Evolutionary conservation across 2,329 filamentous ascomycete species (phyloP).

Genomic region (Neobulgaria alba): DNA sequence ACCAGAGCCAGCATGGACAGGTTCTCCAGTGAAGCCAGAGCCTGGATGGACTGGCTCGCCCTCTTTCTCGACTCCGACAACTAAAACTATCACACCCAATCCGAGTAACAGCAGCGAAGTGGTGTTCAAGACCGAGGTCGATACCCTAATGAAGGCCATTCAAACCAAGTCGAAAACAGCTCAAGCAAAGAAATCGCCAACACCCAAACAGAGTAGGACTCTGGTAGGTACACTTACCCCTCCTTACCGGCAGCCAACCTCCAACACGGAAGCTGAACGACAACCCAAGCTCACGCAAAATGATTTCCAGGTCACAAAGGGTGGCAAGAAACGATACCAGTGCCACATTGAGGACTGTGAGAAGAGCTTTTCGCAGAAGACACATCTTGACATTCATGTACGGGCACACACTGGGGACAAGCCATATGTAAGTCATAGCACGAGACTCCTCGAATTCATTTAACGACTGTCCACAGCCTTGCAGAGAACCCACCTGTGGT

Average conservation of each 20-base stretch:
- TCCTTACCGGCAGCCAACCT: constrained; percentile 21
- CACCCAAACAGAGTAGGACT: constrained; percentile 18
- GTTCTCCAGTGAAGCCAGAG: constrained; percentile 32
- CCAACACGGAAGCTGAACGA: constrained; percentile 5
- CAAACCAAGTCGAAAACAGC: constrained; percentile 53
- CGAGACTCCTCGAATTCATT: background rate
- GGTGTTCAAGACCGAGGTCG: constrained; percentile 72
- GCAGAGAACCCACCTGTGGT: constrained; percentile 63
- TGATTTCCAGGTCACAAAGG: constrained; percentile 13
- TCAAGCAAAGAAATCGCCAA: constrained; percentile 21
- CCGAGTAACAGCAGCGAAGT: constrained; percentile 31
- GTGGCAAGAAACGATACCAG: constrained; percentile 52
- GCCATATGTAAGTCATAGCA: constrained; percentile 64
- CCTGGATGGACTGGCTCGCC: constrained; percentile 17
- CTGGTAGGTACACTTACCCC: constrained; percentile 23
- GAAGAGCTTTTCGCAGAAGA: constrained; percentile 85
- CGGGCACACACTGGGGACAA: constrained; percentile 84
- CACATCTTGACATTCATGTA: constrained; percentile 83
- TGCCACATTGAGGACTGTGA: constrained; percentile 68
- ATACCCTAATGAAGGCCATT: constrained; percentile 82
- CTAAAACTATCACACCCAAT: constrained; percentile 8
- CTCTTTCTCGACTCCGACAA: constrained; percentile 5
- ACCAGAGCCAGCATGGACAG: too few relatives aligned
- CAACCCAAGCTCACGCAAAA: constrained; percentile 20
- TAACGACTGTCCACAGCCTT: constrained; percentile 30